phyloP scores from a whole-genome alignment of 2,329 filamentous ascomycete genomes.

The Pyricularia sp. region DNA sequence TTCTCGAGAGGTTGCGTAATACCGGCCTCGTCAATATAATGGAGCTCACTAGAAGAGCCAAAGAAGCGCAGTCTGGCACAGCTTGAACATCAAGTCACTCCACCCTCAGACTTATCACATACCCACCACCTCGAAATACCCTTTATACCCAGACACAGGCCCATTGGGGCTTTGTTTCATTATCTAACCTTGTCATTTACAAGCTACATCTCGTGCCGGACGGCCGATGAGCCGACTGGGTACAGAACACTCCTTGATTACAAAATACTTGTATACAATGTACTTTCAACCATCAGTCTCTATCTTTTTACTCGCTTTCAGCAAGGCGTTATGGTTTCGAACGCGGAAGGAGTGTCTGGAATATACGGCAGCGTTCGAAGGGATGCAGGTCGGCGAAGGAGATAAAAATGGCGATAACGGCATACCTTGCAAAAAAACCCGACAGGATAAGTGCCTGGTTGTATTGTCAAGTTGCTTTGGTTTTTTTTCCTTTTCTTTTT shows the following conservation, averaged over 20 bases:
- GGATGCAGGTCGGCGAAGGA: neutral
- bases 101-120: neutral
- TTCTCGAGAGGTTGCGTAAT: constrained; percentile 59
- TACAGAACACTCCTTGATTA: neutral
- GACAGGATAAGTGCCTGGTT: neutral
- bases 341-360: neutral
- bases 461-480: neutral
- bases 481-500: too few species aligned
- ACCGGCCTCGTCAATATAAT: constrained; percentile 49
- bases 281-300: neutral
- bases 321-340: constrained; percentile 6
- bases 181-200: neutral
- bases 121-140: neutral
- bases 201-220: neutral
- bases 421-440: neutral
- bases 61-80: constrained; percentile 17
- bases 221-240: neutral
- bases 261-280: neutral
- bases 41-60: constrained; percentile 40
- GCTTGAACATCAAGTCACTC: neutral
- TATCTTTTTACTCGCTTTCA: constrained; percentile 3
- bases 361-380: neutral
- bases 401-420: neutral
- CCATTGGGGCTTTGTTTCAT: neutral
- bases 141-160: neutral